Evolutionary conservation across 2,329 filamentous ascomycete species (phyloP).

Genomic region (Pleochaeta shiraiana): DNA sequence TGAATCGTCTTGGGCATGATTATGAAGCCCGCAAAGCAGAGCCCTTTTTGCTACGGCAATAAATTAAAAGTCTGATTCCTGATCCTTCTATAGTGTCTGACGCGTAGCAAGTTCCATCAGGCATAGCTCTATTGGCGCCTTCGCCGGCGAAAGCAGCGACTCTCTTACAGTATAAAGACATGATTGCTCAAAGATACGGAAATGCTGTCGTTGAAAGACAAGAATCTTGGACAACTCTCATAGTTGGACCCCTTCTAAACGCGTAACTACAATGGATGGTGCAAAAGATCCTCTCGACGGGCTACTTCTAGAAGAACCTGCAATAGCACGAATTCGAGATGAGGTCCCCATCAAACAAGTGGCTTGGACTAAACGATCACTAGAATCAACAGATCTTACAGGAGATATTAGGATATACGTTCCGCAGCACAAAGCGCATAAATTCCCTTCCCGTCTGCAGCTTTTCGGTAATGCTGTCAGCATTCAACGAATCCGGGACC

Average conservation of each 20-base stretch:
- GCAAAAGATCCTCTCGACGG: neutral
- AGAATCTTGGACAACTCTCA: neutral
- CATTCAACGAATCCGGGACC: neutral
- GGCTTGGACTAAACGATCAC: neutral
- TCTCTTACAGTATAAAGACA: neutral
- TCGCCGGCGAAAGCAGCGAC: neutral
- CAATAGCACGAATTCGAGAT: neutral
- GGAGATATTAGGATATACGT: neutral
- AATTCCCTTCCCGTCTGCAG: neutral
- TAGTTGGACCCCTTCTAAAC: neutral
- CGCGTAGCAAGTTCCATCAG: neutral
- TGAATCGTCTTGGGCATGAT: neutral
- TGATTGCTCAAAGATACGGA: neutral
- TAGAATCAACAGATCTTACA: neutral
- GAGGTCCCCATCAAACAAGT: neutral
- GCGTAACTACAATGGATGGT: neutral
- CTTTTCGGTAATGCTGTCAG: neutral
- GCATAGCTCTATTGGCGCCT: neutral
- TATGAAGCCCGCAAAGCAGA: constrained; percentile 3
- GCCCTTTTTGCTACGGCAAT: neutral
- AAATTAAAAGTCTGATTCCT: neutral
- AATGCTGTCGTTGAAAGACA: neutral
- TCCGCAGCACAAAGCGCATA: neutral
- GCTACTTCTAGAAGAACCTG: neutral
- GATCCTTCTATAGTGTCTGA: neutral